Percentiles rank a stretch among this genome's conserved stretches.
phyloP scores from a whole-genome alignment of 169 alveolate species.

The Cryptosporidium felis region DNA sequence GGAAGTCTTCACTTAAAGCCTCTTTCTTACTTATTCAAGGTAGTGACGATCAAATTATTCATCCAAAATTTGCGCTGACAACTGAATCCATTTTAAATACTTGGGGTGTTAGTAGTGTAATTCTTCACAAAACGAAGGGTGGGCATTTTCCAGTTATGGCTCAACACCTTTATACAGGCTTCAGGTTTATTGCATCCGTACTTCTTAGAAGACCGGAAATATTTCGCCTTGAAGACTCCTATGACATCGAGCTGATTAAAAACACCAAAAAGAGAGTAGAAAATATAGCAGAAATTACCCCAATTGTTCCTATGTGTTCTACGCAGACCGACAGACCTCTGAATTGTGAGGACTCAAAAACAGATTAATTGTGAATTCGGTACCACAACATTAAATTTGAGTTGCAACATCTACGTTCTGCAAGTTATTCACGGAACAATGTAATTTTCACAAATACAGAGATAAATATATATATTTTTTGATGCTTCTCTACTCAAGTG shows the following conservation, averaged over 20 bases:
- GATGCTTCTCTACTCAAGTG: too few relatives aligned
- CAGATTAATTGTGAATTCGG: too few relatives aligned
- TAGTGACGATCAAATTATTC: slow-evolving; percentile 21
- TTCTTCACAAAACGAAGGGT: slow-evolving; percentile 31
- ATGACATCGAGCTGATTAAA: slow-evolving; percentile 11
- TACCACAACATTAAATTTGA: too few relatives aligned
- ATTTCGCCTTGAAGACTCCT: slow-evolving; percentile 41
- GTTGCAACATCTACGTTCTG: too few relatives aligned
- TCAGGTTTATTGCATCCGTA: slow-evolving; percentile 65
- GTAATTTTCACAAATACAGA: too few relatives aligned
- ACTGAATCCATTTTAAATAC: slow-evolving; percentile 23
- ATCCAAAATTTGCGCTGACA: slow-evolving; percentile 21
- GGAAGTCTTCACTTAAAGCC: slow-evolving; percentile 9
- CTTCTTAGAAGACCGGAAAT: slow-evolving; percentile 41
- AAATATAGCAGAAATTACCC: not conserved
- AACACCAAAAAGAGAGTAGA: slow-evolving; percentile 47
- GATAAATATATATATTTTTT: too few relatives aligned
- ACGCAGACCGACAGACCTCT: not conserved
- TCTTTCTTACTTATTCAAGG: slow-evolving; percentile 51
- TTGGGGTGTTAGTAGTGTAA: slow-evolving; percentile 61
- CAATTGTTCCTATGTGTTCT: slow-evolving; percentile 25
- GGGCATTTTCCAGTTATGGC: slow-evolving; percentile 49
- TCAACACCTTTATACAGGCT: slow-evolving; percentile 52
- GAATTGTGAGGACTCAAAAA: too few relatives aligned
- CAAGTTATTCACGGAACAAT: too few relatives aligned